Base-by-base conservation (phyloP, 2,329 filamentous ascomycete genomes). In the Pseudohalonectria lignicola region DNA sequence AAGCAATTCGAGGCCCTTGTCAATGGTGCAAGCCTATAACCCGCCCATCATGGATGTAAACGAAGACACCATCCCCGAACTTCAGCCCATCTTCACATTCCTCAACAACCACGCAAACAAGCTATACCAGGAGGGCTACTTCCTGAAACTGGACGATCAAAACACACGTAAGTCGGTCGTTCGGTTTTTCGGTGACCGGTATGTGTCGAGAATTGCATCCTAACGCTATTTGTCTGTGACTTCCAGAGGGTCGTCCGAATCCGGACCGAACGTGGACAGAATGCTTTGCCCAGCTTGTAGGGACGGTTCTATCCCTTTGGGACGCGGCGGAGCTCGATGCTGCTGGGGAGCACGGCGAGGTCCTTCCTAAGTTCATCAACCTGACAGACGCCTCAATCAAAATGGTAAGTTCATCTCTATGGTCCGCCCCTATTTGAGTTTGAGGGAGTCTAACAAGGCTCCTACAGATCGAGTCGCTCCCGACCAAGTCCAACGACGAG, bases 51-150 rank as follows among this genome's bases (percentile, higher is more conserved):
- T 94, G 80, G 85, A 94, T 53, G 71, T 92, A 46, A 77, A 76
- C 53, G 73, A 81, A 48, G 86, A 95, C 55, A 94, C 86, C 21
- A 78, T 92, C 45, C 87, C 92, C 28, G 92, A 98, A 68, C 71
- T 98, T 45, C 83, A 87, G 63, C 90, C 88, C 46, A 88, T 96
- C 52, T 96, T 96, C 61, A 85, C 77, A 43, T 92, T 86, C 54
- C 73, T 98, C 47, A 96, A 94, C 63, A 92, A 82, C 61, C 92
- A 98, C 59, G 82, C 79, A 41, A 95, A 95, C 61, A 96, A 96
- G 63, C 67, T 96, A 40, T 98, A 96, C 57, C 88, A 95, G 50
- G 92, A 98, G 63, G 92, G 92, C 28, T 98, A 96, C 55, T 96
- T 98, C 49, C 64, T 98, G 49, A 98, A 96, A 62, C 67, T 98